Base-by-base conservation (phyloP, 495 filamentous ascomycete genomes). In the Annulohypoxylon bovei region DNA sequence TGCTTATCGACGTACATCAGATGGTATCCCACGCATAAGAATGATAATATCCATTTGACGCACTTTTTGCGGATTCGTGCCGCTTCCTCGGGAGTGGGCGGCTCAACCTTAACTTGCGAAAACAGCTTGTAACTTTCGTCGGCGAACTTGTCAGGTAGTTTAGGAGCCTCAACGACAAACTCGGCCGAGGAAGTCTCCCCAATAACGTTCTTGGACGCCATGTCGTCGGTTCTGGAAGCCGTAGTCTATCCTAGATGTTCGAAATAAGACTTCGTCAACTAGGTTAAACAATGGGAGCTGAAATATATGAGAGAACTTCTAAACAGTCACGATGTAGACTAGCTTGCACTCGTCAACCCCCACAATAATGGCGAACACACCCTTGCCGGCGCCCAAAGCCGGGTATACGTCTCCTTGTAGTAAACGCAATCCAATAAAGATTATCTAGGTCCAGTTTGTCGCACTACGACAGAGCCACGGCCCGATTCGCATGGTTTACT, bases 1-100 rank as follows among this genome's bases (percentile, higher is more conserved):
- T 83, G 81, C 53, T 83, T 82, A 50, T 83, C 80, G 2, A 83
- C 74, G 72, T 82, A 83, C 80, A 82, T 82, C 27, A 83, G 64
- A 66, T 82, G 79, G 61, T 82, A 83, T 20, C 81, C 80, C 30
- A 83, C 74, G 55, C 79, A 83, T 0, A 82, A 67, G 61, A 83
- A 82, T 3, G 81, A 78, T 27, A 83, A 61, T 37, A 83, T 79
- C 49, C 81, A 77, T 73, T 72, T 70, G 32, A 83, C 57, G 33
- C 76, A 77, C 68, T 80, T 83, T 53, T 80, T 81, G 5, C 80
- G 76, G 54, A 82, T 81, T 32, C 49, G 54, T 23, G 27, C 65
- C 0, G 80, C 79, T 68, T 82, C 78, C 65, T 79, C 74, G 4
- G 72, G 68, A 1, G 76, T 81, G 9, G 81, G 78, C 8, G 79